Conservation (phyloP, 1,284 basidiomycete genomes). For the Tremellales sp. region DNA sequence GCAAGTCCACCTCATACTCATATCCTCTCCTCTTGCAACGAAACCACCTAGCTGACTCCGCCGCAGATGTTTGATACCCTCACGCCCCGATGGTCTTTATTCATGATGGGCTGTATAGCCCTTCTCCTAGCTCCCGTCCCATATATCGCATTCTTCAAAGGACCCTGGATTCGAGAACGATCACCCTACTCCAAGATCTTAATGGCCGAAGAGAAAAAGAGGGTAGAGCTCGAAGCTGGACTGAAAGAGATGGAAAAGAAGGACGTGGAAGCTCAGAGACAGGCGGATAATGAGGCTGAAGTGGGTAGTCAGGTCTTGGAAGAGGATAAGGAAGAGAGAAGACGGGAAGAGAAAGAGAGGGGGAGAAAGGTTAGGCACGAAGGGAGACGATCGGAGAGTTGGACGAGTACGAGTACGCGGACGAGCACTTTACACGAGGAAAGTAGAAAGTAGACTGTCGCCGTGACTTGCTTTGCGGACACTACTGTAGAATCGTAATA, state of each 20-base stretch:
- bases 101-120: constrained; percentile 18
- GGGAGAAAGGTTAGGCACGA: too few species aligned
- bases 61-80: constrained; percentile 19
- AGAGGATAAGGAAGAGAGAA: not conserved
- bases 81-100: constrained; percentile 20
- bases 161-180: constrained; percentile 33
- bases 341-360: not conserved
- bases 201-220: constrained; percentile 38
- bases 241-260: constrained; percentile 8
- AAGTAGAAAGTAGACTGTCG: too few species aligned
- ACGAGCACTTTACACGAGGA: too few species aligned
- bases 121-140: constrained; percentile 33
- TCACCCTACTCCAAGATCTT: constrained; percentile 35
- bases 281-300: not conserved
- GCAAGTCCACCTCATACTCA: constrained; percentile 9
- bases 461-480: too few species aligned
- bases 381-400: too few species aligned
- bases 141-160: constrained; percentile 38
- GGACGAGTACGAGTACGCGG: too few species aligned
- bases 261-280: constrained; percentile 3
- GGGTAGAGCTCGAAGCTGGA: constrained; percentile 22
- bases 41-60: not conserved
- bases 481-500: too few species aligned
- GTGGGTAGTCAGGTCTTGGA: not conserved
- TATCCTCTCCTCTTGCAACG: too few species aligned